Base-by-base conservation (phyloP, 352 stramenopile genomes). In the Phytophthora hybrid region DNA sequence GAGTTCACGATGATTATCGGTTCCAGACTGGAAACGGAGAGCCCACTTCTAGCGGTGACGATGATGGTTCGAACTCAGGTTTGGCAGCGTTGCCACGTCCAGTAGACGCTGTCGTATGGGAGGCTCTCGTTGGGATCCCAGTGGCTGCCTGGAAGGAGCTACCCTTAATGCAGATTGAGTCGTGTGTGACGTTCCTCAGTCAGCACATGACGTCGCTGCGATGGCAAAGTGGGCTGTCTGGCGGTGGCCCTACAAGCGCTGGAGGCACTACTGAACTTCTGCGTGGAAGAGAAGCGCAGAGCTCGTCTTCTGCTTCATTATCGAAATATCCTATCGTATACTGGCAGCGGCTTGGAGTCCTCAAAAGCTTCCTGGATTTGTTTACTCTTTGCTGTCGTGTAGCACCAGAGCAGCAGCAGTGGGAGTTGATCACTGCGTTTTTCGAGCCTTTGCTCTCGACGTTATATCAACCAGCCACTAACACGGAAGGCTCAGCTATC, bases 381-480 rank as follows among this genome's bases (percentile, higher is more conserved):
- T 90, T 97, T 53, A 87, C 89, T 10, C 79, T 94, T 11, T 82
- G 88, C 46, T 90, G 84, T 64, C 85, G 85, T 58, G 79, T 84
- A 0, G 66, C 83, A 10, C 86, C 89, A 9, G 79, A 93, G 47
- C 49, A 78, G 9, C 78, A 89, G 55, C 84, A 94, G 31, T 97
- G 90, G 90, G 66, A 68, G 29, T 73, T 93, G 19, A 89, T 94
- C 52, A 83, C 77, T 4, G 74, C 74, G 13, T 90, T 93, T 67
- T 97, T 96, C 58, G 87, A 97, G 63, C 86, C 90, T 6, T 69
- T 96, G 19, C 71, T 97, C 9, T 88, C 83, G 26, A 96, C 90
- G 10, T 61, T 97, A 32, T 97, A 97, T 37, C 83, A 93, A 19
- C 89, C 89, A 46, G 79, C 89, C 6, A 88, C 79, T 9, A 94